Percentiles rank a stretch among this genome's conserved stretches.
Conservation (phyloP, 768 basidiomycete genomes). For the Tricholoma terreum region DNA sequence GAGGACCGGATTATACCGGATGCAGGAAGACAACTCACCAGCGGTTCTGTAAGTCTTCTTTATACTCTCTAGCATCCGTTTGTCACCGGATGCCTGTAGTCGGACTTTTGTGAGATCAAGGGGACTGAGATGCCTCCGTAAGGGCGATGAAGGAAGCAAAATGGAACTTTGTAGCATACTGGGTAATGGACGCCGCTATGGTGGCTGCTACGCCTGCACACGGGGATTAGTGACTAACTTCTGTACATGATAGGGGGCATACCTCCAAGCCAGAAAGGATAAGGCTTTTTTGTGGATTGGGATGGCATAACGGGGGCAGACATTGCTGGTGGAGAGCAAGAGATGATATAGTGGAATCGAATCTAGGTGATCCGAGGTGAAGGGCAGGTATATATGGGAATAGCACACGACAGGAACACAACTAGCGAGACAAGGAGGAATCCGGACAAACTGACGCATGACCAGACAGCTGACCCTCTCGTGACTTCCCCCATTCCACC, state of each 20-base stretch:
- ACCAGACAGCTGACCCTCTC: not conserved
- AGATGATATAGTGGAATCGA: not conserved
- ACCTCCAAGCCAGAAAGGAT: conserved; percentile 88
- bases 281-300: conserved; percentile 56
- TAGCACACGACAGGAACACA: not conserved
- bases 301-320: conserved; percentile 9
- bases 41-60: conserved; percentile 80
- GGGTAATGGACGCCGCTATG: conserved; percentile 85
- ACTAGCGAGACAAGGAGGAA: not conserved
- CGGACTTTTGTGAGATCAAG: conserved; percentile 90
- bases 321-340: conserved; percentile 6
- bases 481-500: not conserved
- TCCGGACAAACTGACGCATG: not conserved
- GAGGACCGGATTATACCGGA: conserved; percentile 22
- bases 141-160: not conserved
- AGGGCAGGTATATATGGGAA: not conserved
- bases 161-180: conserved; percentile 44
- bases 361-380: not conserved
- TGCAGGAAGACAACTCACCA: conserved; percentile 41
- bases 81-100: conserved; percentile 89
- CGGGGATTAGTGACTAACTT: not conserved
- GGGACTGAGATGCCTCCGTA: conserved; percentile 42
- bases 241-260: conserved; percentile 14
- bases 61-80: conserved; percentile 82
- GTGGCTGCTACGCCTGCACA: conserved; percentile 70